phyloP scores from a whole-genome alignment of 345 rosid species.

The Eucalyptus pumila region DNA sequence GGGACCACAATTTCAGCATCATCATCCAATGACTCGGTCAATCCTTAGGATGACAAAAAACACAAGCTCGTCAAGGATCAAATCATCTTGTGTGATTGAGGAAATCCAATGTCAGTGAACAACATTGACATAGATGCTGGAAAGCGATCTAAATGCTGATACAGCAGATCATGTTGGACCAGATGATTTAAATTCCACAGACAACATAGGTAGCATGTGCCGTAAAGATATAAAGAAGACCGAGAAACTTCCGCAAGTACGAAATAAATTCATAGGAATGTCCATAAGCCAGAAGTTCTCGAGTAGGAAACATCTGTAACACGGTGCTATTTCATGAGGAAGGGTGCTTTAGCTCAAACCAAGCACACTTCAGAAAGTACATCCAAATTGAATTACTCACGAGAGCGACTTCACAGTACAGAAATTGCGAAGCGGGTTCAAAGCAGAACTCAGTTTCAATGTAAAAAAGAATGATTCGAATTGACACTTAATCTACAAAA shows the following conservation, averaged over 20 bases:
- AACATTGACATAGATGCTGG: background rate
- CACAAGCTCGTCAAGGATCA: background rate
- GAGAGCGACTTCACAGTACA: background rate
- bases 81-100: background rate
- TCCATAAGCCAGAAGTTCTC: background rate
- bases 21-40: slow-evolving; percentile 56
- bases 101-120: background rate
- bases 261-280: background rate
- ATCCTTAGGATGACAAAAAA: slow-evolving; percentile 31
- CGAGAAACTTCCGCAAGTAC: background rate
- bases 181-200: background rate
- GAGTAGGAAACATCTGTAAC: background rate
- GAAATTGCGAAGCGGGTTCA: background rate
- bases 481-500: background rate
- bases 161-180: background rate
- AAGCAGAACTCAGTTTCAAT: background rate
- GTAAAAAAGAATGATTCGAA: background rate
- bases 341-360: background rate
- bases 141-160: background rate
- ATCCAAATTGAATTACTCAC: background rate
- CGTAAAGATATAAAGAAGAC: background rate
- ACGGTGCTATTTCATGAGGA: background rate
- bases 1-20: slow-evolving; percentile 62
- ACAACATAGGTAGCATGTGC: background rate
- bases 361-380: background rate